Conservation (phyloP, 2,329 filamentous ascomycete species). For the Cryphonectria japonica region DNA sequence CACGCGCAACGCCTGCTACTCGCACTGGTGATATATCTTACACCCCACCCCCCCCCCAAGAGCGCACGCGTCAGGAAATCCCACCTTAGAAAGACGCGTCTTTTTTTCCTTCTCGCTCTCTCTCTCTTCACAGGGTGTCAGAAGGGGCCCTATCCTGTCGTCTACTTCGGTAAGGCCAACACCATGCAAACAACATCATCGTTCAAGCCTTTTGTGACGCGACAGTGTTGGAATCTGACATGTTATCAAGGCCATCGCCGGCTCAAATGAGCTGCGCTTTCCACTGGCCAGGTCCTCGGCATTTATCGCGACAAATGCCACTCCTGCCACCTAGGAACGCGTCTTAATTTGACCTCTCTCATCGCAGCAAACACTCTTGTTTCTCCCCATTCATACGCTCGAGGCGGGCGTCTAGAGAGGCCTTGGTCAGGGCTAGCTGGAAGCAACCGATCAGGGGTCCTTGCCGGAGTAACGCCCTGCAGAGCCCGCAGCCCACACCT, state of each 20-base stretch:
- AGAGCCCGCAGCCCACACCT: neutral
- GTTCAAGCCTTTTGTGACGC: neutral
- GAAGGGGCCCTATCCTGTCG: neutral
- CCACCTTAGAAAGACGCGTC: neutral
- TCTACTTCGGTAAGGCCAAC: neutral
- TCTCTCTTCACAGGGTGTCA: conserved; percentile 1
- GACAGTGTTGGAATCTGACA: neutral
- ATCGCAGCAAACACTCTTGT: neutral
- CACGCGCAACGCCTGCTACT: conserved; percentile 16
- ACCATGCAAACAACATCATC: neutral
- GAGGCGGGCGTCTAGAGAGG: neutral
- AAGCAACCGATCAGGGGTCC: neutral
- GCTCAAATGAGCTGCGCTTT: neutral
- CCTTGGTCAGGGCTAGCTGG: neutral
- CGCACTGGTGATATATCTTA: conserved; percentile 19
- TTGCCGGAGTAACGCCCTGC: neutral
- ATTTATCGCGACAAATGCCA: neutral
- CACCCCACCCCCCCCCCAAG: neutral
- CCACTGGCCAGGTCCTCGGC: no score
- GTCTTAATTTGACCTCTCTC: neutral
- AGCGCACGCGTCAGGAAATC: neutral
- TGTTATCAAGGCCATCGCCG: conserved; percentile 5
- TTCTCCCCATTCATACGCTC: neutral
- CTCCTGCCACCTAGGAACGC: neutral
- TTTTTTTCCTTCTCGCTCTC: neutral